Conservation (phyloP, 257 asterid species). For the Solanum ossicruentum region DNA sequence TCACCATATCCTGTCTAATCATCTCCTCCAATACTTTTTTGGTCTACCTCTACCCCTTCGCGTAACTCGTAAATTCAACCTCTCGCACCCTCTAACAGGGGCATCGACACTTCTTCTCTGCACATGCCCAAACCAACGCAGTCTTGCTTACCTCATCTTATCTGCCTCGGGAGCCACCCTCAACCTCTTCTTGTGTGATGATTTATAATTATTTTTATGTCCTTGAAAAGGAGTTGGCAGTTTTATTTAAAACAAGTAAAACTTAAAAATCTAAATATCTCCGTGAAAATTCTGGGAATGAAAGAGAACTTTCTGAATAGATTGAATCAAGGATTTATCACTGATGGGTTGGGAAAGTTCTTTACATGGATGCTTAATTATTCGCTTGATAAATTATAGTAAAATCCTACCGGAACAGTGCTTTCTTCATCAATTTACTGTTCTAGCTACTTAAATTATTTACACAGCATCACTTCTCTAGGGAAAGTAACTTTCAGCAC, state of each 20-base stretch:
- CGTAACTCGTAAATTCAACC: no score
- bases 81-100: no score
- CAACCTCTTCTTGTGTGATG: neutral
- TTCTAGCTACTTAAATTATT: neutral
- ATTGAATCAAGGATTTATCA: neutral
- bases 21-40: no score
- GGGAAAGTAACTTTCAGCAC: neutral
- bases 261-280: neutral
- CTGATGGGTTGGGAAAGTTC: neutral
- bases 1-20: no score
- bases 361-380: neutral
- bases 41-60: no score
- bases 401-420: neutral
- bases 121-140: no score
- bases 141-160: no score
- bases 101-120: no score
- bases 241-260: neutral
- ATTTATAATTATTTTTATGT: neutral
- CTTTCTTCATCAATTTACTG: neutral
- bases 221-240: neutral
- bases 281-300: neutral
- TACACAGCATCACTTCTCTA: neutral
- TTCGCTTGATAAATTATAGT: neutral
- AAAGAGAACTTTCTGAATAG: neutral
- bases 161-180: no score